Conservation (phyloP, 2,329 filamentous ascomycete genomes). For the Chaetothyriales sp. region DNA sequence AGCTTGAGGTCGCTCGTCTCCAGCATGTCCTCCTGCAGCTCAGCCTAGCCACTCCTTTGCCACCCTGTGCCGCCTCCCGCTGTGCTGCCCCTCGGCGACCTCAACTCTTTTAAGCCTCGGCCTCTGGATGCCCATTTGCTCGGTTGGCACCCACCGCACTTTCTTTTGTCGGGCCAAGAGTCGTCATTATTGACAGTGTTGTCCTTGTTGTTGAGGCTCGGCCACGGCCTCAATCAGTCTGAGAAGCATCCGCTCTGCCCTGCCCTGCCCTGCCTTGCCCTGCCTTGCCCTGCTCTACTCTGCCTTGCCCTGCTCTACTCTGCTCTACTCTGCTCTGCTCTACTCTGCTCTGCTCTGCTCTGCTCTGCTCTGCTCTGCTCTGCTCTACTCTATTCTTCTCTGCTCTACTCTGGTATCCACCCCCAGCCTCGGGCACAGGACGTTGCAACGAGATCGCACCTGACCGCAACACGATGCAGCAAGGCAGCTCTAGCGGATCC, state of each 20-base stretch:
- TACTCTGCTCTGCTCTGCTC: too few species aligned
- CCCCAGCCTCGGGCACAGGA: too few species aligned
- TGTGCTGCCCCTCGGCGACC: not conserved
- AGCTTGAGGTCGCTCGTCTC: not conserved
- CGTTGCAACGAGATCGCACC: conserved; percentile 3
- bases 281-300: too few species aligned
- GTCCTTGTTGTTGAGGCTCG: not conserved
- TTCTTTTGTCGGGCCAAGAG: not conserved
- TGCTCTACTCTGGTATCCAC: not conserved
- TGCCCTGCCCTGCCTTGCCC: too few species aligned
- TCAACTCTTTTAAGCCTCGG: not conserved
- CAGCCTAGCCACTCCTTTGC: not conserved
- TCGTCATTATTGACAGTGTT: not conserved
- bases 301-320: too few species aligned
- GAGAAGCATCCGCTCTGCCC: not conserved
- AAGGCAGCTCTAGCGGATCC: conserved; percentile 9
- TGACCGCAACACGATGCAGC: conserved; percentile 16
- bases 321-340: too few species aligned
- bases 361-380: too few species aligned
- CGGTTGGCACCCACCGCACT: not conserved
- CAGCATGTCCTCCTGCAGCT: not conserved
- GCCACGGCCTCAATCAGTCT: not conserved
- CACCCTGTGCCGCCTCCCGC: not conserved
- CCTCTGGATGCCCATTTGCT: not conserved
- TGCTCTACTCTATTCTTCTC: too few species aligned